These are phyloP conservation scores for Agastache rugosa DNA, from an alignment of 257 asterid genomes.

Conservation along the genomic window DNA sequence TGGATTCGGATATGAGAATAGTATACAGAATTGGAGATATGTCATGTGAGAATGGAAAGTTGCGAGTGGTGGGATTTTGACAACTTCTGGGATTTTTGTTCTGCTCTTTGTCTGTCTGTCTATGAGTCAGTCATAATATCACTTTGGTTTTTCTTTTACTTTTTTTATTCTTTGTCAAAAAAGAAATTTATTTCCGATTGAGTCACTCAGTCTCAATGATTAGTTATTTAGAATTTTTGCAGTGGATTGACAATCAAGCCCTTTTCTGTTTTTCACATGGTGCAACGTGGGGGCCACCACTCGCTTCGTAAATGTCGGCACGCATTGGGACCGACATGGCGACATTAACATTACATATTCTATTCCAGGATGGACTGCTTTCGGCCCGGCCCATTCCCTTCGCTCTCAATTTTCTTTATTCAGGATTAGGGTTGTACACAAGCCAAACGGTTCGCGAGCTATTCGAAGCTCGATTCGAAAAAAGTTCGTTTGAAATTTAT, in stretches of 20 bases:
- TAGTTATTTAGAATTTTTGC: not conserved
- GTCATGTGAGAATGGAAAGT: not conserved
- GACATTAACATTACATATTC: too few relatives aligned
- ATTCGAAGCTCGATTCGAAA: too few relatives aligned
- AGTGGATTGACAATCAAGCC: conserved; percentile 23
- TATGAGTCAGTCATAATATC: not conserved
- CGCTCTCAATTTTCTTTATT: too few relatives aligned
- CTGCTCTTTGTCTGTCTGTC: not conserved
- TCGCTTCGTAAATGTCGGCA: conserved; percentile 35
- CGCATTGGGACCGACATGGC: not conserved
- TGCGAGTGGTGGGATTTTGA: not conserved
- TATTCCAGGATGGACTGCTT: not conserved
- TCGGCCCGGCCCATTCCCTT: too few relatives aligned
- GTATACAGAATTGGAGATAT: conserved; percentile 24
- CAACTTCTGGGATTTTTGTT: conserved; percentile 9
- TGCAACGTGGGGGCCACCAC: conserved; percentile 41
- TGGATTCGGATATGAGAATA: not conserved
- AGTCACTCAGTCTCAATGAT: conserved; percentile 34
- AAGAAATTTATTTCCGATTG: not conserved
- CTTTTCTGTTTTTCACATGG: not conserved
- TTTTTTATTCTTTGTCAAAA: not conserved
- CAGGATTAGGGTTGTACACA: too few relatives aligned
- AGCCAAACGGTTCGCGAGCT: too few relatives aligned
- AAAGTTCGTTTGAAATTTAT: too few relatives aligned
- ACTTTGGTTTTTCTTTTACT: not conserved